Percentiles rank a stretch among this genome's conserved stretches.
Evolutionary conservation across 2,329 filamentous ascomycete genomes (phyloP).

Genomic region (Lachnellula suecica): DNA sequence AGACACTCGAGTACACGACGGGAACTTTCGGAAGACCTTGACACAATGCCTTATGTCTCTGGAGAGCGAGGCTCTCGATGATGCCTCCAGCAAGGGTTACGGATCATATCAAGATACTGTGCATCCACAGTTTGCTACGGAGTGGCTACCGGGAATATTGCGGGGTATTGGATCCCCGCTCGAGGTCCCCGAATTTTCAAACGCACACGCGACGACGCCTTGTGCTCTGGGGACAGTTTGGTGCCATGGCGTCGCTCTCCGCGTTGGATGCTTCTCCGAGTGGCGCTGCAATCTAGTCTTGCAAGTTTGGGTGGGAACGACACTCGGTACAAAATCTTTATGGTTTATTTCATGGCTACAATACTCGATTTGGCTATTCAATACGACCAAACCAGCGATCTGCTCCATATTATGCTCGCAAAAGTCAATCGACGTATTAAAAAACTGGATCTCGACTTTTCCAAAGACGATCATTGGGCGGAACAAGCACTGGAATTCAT

Average conservation of each 20-base stretch:
- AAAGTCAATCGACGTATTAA: conserved; percentile 43
- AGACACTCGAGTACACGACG: conserved; percentile 14
- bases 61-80: conserved; percentile 40
- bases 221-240: conserved; percentile 36
- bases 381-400: conserved; percentile 22
- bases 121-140: conserved; percentile 49
- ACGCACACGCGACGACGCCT: conserved; percentile 52
- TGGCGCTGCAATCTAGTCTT: conserved; percentile 40
- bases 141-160: conserved; percentile 46
- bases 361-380: conserved; percentile 15
- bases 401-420: conserved; percentile 40
- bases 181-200: conserved; percentile 40
- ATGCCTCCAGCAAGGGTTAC: conserved; percentile 31
- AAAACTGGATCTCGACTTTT: conserved; percentile 36
- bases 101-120: conserved; percentile 40
- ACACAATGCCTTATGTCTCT: conserved; percentile 17
- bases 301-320: not conserved
- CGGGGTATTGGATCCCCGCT: conserved; percentile 34
- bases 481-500: conserved; percentile 7
- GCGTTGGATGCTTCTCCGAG: conserved; percentile 54
- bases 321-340: conserved; percentile 47
- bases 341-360: conserved; percentile 41
- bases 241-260: conserved; percentile 50
- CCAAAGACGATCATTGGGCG: conserved; percentile 3
- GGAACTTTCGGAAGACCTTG: conserved; percentile 11